Conservation (phyloP, 805 yeast species). For the Candida ortonii region DNA sequence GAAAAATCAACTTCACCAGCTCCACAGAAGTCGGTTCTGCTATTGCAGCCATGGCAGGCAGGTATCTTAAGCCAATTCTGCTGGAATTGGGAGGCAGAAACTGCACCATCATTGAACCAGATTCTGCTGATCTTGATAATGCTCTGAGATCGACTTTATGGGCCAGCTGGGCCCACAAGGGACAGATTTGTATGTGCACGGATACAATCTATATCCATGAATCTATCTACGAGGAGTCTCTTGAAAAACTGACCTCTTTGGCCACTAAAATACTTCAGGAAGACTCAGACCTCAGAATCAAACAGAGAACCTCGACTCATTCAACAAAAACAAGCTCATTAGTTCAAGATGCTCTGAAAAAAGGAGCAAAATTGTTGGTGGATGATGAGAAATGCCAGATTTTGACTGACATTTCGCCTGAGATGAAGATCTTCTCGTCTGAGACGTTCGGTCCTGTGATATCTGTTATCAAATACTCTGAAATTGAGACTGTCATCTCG, state of each 20-base stretch:
- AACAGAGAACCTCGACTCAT: slow-evolving; percentile 32
- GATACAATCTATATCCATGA: slow-evolving; percentile 39
- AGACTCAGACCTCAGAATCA: slow-evolving; percentile 17
- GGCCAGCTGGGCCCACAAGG: slow-evolving; percentile 42
- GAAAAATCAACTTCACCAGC: slow-evolving; percentile 46
- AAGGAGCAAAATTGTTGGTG: slow-evolving; percentile 36
- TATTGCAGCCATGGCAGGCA: slow-evolving; percentile 38
- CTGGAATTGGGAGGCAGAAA: slow-evolving; percentile 49
- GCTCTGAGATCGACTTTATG: slow-evolving; percentile 33
- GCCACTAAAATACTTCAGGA: slow-evolving; percentile 10
- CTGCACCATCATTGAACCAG: slow-evolving; percentile 33
- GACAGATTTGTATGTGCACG: slow-evolving; percentile 48
- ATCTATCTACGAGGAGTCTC: slow-evolving; percentile 32
- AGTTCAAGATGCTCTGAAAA: slow-evolving; percentile 36
- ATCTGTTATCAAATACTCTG: slow-evolving; percentile 29
- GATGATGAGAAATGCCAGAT: slow-evolving; percentile 18
- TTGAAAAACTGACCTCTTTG: slow-evolving; percentile 16
- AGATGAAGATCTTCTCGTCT: slow-evolving; percentile 29
- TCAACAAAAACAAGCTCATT: slow-evolving; percentile 25
- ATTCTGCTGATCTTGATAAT: slow-evolving; percentile 31
- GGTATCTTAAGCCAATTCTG: slow-evolving; percentile 38
- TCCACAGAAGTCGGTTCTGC: slow-evolving; percentile 39
- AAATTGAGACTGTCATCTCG: slow-evolving; percentile 20
- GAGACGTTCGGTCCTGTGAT: slow-evolving; percentile 48
- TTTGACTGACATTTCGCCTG: slow-evolving; percentile 31